phyloP scores from a whole-genome alignment of 768 basidiomycete species.

The Russula virescens region DNA sequence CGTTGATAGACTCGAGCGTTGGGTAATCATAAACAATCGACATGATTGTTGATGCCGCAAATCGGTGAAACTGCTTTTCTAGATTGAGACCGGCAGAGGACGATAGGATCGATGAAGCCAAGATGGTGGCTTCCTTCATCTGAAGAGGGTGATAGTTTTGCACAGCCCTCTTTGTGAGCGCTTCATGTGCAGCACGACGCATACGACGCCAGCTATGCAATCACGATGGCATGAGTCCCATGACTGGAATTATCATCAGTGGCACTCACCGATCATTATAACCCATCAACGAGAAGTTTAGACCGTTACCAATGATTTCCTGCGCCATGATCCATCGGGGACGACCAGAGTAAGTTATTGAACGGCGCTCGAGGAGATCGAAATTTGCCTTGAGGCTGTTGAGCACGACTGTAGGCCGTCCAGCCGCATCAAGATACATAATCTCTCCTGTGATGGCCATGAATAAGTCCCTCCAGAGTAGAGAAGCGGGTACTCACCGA shows the following conservation, averaged over 20 bases:
- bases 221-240: not conserved
- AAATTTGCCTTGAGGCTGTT: not conserved
- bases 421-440: slow-evolving; percentile 24
- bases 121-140: slow-evolving; percentile 29
- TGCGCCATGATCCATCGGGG: slow-evolving; percentile 10
- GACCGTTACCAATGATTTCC: slow-evolving; percentile 13
- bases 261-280: not conserved
- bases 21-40: slow-evolving; percentile 27
- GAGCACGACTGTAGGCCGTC: slow-evolving; percentile 19
- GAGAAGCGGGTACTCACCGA: not conserved
- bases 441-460: slow-evolving; percentile 13
- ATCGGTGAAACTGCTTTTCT: slow-evolving; percentile 29
- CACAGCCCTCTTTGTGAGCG: slow-evolving; percentile 27
- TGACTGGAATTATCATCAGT: not conserved
- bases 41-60: slow-evolving; percentile 27
- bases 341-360: slow-evolving; percentile 30
- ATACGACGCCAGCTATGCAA: no score
- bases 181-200: slow-evolving; percentile 31
- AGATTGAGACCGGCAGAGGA: slow-evolving; percentile 26
- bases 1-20: not conserved
- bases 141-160: slow-evolving; percentile 27
- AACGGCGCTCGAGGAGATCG: slow-evolving; percentile 27
- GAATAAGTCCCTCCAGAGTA: not conserved
- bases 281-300: not conserved
- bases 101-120: slow-evolving; percentile 28